Conservation (phyloP, 2,329 filamentous ascomycete species). For the Fusarium sp. region DNA sequence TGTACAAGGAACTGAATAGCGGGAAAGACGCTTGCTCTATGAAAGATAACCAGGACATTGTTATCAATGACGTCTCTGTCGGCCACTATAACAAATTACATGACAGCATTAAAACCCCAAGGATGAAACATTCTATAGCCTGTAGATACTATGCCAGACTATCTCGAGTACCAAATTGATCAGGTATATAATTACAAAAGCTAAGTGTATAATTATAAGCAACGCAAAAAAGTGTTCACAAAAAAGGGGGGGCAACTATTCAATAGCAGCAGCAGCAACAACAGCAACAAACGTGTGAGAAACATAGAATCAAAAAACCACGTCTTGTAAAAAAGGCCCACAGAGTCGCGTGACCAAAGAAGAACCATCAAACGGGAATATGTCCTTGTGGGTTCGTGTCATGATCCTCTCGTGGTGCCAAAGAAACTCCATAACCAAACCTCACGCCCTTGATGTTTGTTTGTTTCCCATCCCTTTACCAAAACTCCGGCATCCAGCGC, state of each 20-base stretch:
- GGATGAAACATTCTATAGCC: too few relatives aligned
- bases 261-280: conserved; percentile 27
- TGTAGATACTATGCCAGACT: background rate
- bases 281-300: conserved; percentile 2
- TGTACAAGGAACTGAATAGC: background rate
- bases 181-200: conserved; percentile 35
- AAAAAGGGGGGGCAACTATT: conserved; percentile 24
- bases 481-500: conserved; percentile 43
- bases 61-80: too few relatives aligned
- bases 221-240: conserved; percentile 5
- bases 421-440: conserved; percentile 13
- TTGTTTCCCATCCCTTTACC: conserved; percentile 3
- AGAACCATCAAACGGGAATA: conserved; percentile 9
- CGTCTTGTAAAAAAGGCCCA: conserved; percentile 5
- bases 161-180: background rate
- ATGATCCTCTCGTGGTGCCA: conserved; percentile 9
- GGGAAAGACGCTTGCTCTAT: background rate
- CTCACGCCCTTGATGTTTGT: background rate
- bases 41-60: background rate
- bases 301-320: conserved; percentile 23
- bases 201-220: conserved; percentile 29
- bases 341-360: conserved; percentile 18
- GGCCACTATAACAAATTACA: too few relatives aligned
- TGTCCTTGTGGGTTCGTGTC: background rate
- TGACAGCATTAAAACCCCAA: too few relatives aligned